Evolutionary conservation across 2,329 filamentous ascomycete genomes (phyloP), one percentile per base, ranked within the genome.

Genomic region (Mollisiaceae sp.): DNA sequence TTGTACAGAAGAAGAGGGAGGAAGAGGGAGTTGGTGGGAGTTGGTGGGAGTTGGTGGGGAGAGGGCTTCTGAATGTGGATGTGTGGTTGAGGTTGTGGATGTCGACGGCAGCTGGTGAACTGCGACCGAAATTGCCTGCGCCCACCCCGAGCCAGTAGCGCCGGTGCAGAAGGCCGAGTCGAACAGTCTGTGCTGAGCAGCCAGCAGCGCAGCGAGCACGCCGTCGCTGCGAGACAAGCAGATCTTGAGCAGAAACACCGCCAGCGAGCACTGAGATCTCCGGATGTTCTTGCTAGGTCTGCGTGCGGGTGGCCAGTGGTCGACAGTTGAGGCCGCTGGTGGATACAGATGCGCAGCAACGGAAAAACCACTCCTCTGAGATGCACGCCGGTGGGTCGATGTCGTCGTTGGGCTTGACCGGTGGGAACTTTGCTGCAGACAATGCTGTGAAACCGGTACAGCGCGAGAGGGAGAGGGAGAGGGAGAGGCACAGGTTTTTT

Each of bases 351-450:
- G n/a, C 6, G 41, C 41, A 32, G 27, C 3, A 32, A 32, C 27
- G 27, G 27, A 50, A n/a, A 50, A 50, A 24, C 45, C 20, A 22
- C 2, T 8, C n/a, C 45, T 50, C 45, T 50, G n/a, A 11, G 45
- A n/a, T 50, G 45, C 45, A 20, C 18, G 45, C 45, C 1, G 50
- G 50, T 54, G 50, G 50, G 32, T 54, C 50, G 50, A 54, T 54
- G 50, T 54, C 27, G 50, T 54, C 27, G 45, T 50, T 50, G 11
- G n/a, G 45, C 45, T 22, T 24, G 45, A 24, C 8, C 20, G 45
- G 20, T n/a, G 45, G 3, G 45, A 50, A 11, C 11, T 5, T 22
- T n/a, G 45, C 20, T 22, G 41, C 41, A 43, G 15, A 18, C 12
- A 18, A 43, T 12, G 3, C 38, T 41, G 2, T 41, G 38, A 41